These are phyloP conservation scores for Monascus purpureus DNA, from an alignment of 495 filamentous ascomycete species.

Conservation along the genomic window DNA sequence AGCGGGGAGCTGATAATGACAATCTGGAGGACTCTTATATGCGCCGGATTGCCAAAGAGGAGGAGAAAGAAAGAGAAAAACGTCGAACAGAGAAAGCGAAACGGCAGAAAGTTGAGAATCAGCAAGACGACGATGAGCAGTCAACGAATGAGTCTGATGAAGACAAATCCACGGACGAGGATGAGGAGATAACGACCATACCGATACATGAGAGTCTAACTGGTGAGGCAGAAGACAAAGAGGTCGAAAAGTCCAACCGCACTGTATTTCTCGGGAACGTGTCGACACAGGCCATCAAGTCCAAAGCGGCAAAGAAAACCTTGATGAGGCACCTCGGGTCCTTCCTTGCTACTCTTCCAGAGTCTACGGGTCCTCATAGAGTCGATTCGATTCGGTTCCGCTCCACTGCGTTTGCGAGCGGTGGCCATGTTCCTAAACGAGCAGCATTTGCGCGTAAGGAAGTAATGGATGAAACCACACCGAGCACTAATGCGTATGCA, in stretches of 20 bases:
- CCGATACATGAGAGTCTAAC: slow-evolving; percentile 46
- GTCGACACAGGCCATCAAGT: slow-evolving; percentile 64
- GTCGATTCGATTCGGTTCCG: slow-evolving; percentile 87
- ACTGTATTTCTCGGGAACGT: slow-evolving; percentile 94
- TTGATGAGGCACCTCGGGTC: slow-evolving; percentile 52
- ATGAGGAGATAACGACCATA: slow-evolving; percentile 9
- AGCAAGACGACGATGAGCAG: slow-evolving; percentile 6
- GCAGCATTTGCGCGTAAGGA: slow-evolving; percentile 75
- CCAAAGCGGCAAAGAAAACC: slow-evolving; percentile 62
- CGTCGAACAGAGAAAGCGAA: slow-evolving; percentile 11
- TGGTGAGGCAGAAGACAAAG: slow-evolving; percentile 26
- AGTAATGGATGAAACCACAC: slow-evolving; percentile 75
- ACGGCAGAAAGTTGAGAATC: slow-evolving; percentile 6
- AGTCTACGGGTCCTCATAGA: slow-evolving; percentile 42
- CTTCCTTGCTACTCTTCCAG: slow-evolving; percentile 35
- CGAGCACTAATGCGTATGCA: slow-evolving; percentile 86
- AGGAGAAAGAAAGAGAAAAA: slow-evolving; percentile 35
- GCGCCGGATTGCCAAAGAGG: slow-evolving; percentile 49
- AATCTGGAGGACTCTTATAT: slow-evolving; percentile 76
- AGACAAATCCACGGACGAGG: slow-evolving; percentile 6
- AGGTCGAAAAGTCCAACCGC: slow-evolving; percentile 73
- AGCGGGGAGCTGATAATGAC: slow-evolving; percentile 53
- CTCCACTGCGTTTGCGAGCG: slow-evolving; percentile 63
- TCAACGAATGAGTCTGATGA: slow-evolving; percentile 12
- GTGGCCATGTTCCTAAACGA: slow-evolving; percentile 68